A percentile compares a stretch with the other conserved stretches of the same genome.
These are phyloP conservation scores for Aspergillus panamensis DNA, from an alignment of 495 filamentous ascomycete species.

Conservation along the genomic window DNA sequence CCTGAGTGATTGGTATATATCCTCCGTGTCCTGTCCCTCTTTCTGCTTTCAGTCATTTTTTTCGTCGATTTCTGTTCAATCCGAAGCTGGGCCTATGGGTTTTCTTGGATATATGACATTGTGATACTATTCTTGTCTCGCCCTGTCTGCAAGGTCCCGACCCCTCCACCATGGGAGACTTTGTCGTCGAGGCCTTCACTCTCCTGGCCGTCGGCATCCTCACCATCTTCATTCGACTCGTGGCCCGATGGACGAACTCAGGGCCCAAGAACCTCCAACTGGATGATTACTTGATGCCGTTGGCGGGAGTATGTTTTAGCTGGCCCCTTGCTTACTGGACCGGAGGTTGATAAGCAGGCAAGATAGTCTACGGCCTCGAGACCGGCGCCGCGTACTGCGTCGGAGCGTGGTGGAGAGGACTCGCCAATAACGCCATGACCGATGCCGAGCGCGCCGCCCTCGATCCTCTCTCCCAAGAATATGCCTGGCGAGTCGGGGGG, in stretches of 20 bases:
- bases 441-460: slow-evolving; percentile 43
- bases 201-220: slow-evolving; percentile 47
- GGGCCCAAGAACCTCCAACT: slow-evolving; percentile 48
- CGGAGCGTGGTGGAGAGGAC: slow-evolving; percentile 43
- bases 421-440: slow-evolving; percentile 57
- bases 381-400: slow-evolving; percentile 48
- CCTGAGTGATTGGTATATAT: background rate
- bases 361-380: slow-evolving; percentile 36
- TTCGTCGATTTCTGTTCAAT: background rate
- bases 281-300: slow-evolving; percentile 60
- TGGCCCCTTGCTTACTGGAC: background rate
- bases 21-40: background rate
- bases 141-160: too few species aligned
- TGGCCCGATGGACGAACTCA: slow-evolving; percentile 48
- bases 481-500: slow-evolving; percentile 48
- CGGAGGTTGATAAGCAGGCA: background rate
- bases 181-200: slow-evolving; percentile 51
- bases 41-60: background rate
- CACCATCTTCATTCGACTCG: slow-evolving; percentile 48
- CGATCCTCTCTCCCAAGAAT: slow-evolving; percentile 43
- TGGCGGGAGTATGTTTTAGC: slow-evolving; percentile 43
- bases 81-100: background rate
- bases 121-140: background rate
- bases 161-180: slow-evolving; percentile 25
- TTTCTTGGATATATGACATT: too few species aligned